Conservation (phyloP, 495 filamentous ascomycete genomes). For the Neurospora cerealis region DNA sequence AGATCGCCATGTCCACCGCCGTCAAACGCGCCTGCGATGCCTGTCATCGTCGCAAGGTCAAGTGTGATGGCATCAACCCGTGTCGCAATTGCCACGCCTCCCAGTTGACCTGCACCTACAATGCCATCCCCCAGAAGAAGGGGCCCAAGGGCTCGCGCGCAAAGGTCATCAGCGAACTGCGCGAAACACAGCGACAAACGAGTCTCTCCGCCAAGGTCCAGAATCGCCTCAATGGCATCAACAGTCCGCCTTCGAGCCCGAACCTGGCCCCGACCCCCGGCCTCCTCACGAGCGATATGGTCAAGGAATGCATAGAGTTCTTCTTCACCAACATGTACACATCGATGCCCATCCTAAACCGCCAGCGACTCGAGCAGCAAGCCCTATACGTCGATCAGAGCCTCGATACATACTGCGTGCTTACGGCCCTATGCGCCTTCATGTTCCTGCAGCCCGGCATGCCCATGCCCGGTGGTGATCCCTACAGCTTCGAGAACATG, state of each 20-base stretch:
- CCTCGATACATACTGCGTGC: slow-evolving; percentile 67
- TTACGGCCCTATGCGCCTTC: slow-evolving; percentile 71
- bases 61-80: slow-evolving; percentile 62
- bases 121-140: slow-evolving; percentile 79
- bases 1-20: slow-evolving; percentile 36
- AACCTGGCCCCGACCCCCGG: slow-evolving; percentile 41
- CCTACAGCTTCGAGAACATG: slow-evolving; percentile 41
- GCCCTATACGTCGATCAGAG: slow-evolving; percentile 52
- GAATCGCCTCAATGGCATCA: slow-evolving; percentile 32
- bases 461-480: slow-evolving; percentile 41
- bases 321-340: slow-evolving; percentile 80
- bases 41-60: slow-evolving; percentile 77
- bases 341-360: slow-evolving; percentile 71
- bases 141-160: slow-evolving; percentile 74
- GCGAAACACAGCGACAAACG: slow-evolving; percentile 53
- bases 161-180: slow-evolving; percentile 70
- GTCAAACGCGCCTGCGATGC: slow-evolving; percentile 69
- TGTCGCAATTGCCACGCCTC: slow-evolving; percentile 61
- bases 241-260: slow-evolving; percentile 33
- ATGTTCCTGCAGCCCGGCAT: slow-evolving; percentile 81
- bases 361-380: slow-evolving; percentile 55
- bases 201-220: slow-evolving; percentile 44
- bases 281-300: slow-evolving; percentile 48
- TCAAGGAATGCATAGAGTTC: slow-evolving; percentile 66
- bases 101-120: slow-evolving; percentile 65